Conservation (phyloP, 306 rosid genomes). For the Quillaja saponaria region DNA sequence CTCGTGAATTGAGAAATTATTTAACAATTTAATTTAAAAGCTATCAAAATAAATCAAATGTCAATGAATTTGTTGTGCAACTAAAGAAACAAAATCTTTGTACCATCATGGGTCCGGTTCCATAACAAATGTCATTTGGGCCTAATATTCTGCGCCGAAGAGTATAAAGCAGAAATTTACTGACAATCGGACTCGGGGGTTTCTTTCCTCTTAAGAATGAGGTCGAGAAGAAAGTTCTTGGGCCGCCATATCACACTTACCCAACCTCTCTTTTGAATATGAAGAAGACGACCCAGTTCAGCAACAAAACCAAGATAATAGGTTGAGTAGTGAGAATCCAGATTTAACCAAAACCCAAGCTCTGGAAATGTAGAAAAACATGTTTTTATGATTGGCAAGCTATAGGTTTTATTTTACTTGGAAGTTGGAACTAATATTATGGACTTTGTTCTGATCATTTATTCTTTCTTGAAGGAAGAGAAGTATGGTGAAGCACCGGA, state of each 20-base stretch:
- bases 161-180: too few species aligned
- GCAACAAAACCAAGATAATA: neutral
- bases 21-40: too few species aligned
- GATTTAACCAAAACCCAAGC: conserved; percentile 2
- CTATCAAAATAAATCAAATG: too few species aligned
- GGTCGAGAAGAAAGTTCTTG: conserved; percentile 46
- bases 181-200: neutral
- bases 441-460: conserved; percentile 14
- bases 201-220: too few species aligned
- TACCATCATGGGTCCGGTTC: too few species aligned
- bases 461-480: conserved; percentile 54
- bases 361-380: neutral
- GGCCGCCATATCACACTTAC: conserved; percentile 33
- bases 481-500: conserved; percentile 76
- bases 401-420: neutral
- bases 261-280: conserved; percentile 43
- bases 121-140: too few species aligned
- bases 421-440: neutral
- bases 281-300: neutral
- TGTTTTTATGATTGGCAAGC: neutral
- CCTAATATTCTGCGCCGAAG: too few species aligned
- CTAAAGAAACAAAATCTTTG: too few species aligned
- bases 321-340: conserved; percentile 1
- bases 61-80: too few species aligned
- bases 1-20: too few species aligned